A percentile compares a stretch with the other conserved stretches of the same genome.
phyloP scores from a whole-genome alignment of 192 early-diverging fungal genomes.

The Endogone sp. region DNA sequence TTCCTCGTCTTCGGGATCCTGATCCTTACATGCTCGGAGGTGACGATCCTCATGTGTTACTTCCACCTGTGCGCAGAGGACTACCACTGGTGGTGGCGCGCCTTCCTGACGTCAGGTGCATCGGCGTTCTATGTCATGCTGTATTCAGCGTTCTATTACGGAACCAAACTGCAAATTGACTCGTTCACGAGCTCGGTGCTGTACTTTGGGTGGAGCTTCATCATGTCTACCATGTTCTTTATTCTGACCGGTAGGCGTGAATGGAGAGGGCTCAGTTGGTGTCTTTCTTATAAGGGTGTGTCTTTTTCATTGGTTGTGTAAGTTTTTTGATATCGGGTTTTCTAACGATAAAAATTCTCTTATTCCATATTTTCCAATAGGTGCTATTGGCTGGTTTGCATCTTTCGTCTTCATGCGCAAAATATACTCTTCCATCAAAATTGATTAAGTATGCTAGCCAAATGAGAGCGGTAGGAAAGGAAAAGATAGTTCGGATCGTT shows the following conservation, averaged over 20 bases:
- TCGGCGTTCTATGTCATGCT: conserved; percentile 83
- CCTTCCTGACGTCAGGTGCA: conserved; percentile 85
- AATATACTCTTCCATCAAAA: conserved; percentile 85
- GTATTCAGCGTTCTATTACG: conserved; percentile 87
- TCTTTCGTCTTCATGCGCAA: conserved; percentile 74
- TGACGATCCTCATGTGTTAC: conserved; percentile 85
- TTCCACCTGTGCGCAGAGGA: conserved; percentile 86
- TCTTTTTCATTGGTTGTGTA: too few relatives aligned
- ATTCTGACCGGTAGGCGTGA: conserved; percentile 75
- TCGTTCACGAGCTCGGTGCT: conserved; percentile 73
- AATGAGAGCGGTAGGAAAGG: too few relatives aligned
- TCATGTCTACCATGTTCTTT: conserved; percentile 74
- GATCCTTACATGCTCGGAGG: conserved; percentile 77
- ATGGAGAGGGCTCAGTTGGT: too few relatives aligned
- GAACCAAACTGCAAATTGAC: conserved; percentile 72
- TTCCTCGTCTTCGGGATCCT: conserved; percentile 85
- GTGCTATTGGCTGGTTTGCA: conserved; percentile 78
- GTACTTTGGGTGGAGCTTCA: conserved; percentile 87
- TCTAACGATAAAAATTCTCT: too few relatives aligned
- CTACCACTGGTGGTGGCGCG: conserved; percentile 85
- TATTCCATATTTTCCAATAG: too few relatives aligned
- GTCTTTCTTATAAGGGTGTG: too few relatives aligned
- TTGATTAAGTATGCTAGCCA: too few relatives aligned
- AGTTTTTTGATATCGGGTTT: too few relatives aligned
- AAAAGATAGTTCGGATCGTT: too few relatives aligned